Conservation (phyloP, 2,329 filamentous ascomycete genomes). For the Thelonectria olida region DNA sequence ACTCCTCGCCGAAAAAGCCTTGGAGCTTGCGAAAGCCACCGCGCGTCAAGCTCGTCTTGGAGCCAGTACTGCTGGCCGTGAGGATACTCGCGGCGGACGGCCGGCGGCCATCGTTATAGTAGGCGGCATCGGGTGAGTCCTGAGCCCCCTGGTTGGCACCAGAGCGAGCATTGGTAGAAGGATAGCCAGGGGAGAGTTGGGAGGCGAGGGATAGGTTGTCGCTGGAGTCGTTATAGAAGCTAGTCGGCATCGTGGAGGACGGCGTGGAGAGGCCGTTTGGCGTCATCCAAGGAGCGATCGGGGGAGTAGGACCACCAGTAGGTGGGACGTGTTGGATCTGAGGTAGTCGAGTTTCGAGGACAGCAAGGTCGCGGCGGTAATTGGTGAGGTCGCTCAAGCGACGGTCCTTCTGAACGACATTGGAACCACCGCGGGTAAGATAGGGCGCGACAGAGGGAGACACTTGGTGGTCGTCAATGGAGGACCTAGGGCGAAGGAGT, state of each 20-base stretch:
- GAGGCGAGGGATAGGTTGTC: conserved; percentile 70
- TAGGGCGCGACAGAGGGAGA: conserved; percentile 59
- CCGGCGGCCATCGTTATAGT: conserved; percentile 76
- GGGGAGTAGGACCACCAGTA: conserved; percentile 61
- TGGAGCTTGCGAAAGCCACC: conserved; percentile 85
- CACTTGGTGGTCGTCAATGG: conserved; percentile 54
- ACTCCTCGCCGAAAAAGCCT: conserved; percentile 93
- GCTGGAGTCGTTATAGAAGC: conserved; percentile 80
- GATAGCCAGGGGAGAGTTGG: conserved; percentile 77
- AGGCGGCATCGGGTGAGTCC: conserved; percentile 69
- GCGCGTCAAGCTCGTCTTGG: conserved; percentile 75
- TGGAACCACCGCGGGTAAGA: conserved; percentile 52
- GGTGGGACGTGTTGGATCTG: conserved; percentile 64
- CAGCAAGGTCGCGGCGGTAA: conserved; percentile 76
- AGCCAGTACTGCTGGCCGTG: conserved; percentile 85
- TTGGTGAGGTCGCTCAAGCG: conserved; percentile 71
- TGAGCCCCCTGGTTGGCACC: conserved; percentile 55
- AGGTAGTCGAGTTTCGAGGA: conserved; percentile 70
- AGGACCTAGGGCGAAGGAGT: conserved; percentile 35
- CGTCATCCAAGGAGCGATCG: conserved; percentile 68
- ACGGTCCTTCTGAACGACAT: conserved; percentile 60
- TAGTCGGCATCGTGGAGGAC: conserved; percentile 57
- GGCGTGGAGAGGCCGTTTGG: conserved; percentile 49
- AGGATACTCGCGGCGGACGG: conserved; percentile 86
- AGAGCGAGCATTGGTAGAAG: conserved; percentile 52